Evolutionary conservation across 2,329 filamentous ascomycete genomes (phyloP).

Genomic region (Ophiostoma australiae): DNA sequence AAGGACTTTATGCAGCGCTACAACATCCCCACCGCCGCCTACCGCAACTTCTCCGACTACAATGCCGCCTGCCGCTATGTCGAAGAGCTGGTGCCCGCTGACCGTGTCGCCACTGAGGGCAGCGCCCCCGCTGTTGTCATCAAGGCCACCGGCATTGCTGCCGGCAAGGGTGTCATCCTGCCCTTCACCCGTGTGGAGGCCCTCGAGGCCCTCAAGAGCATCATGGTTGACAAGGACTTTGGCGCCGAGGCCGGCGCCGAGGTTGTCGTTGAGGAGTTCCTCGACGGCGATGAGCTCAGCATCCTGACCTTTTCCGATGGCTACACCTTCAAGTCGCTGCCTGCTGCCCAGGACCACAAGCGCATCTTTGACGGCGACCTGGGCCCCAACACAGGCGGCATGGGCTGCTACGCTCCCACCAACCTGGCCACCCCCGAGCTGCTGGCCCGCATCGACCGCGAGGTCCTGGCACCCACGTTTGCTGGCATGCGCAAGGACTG

Average conservation of each 20-base stretch:
- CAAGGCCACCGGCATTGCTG: constrained; percentile 83
- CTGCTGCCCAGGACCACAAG: constrained; percentile 95
- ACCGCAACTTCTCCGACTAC: constrained; percentile 81
- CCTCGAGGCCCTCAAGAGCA: constrained; percentile 72
- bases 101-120: constrained; percentile 37
- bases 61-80: constrained; percentile 69
- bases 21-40: constrained; percentile 83
- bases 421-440: constrained; percentile 69
- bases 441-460: constrained; percentile 71
- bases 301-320: constrained; percentile 91
- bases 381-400: constrained; percentile 92
- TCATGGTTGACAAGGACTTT: constrained; percentile 86
- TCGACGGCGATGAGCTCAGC: constrained; percentile 86
- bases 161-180: constrained; percentile 92
- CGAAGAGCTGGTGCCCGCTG: constrained; percentile 32
- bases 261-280: constrained; percentile 91
- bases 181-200: constrained; percentile 78
- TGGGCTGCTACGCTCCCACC: constrained; percentile 96
- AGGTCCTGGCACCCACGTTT: constrained; percentile 84
- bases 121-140: constrained; percentile 76
- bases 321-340: constrained; percentile 73
- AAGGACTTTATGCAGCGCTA: constrained; percentile 97
- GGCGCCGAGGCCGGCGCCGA: constrained; percentile 73
- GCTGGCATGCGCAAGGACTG: constrained; percentile 80
- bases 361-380: constrained; percentile 83